These are phyloP conservation scores for Hypoxylon sp. DNA, from an alignment of 2,329 filamentous ascomycete species.

Conservation along the genomic window DNA sequence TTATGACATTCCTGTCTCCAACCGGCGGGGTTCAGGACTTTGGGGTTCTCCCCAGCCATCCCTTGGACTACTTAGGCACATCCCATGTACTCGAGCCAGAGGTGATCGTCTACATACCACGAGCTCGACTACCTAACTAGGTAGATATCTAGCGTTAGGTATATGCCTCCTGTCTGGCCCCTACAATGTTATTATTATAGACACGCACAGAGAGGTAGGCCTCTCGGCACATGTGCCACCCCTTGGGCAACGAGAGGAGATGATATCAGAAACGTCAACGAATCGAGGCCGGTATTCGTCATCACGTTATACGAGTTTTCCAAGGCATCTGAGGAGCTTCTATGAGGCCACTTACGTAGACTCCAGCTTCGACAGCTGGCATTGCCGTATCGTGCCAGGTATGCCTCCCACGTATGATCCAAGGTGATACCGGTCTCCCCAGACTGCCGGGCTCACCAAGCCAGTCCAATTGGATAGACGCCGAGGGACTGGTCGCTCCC, in stretches of 20 bases:
- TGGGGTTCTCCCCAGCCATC: constrained; percentile 23
- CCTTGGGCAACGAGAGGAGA: not conserved
- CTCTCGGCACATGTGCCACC: not conserved
- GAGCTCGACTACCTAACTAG: constrained; percentile 1
- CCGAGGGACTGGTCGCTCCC: constrained; percentile 30
- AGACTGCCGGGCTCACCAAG: constrained; percentile 27
- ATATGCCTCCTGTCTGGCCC: not conserved
- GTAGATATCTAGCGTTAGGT: not conserved
- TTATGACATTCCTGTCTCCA: constrained; percentile 30
- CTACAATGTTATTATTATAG: not conserved
- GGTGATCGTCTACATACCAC: constrained; percentile 10
- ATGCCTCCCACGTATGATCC: constrained; percentile 5
- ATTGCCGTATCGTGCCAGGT: constrained; percentile 3
- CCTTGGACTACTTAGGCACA: constrained; percentile 22
- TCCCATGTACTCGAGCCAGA: constrained; percentile 2
- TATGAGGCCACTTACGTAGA: not conserved
- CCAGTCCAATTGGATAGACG: constrained; percentile 31
- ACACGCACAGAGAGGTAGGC: not conserved
- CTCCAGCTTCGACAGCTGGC: constrained; percentile 1
- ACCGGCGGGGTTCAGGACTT: constrained; percentile 9
- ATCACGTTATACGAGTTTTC: constrained; percentile 13
- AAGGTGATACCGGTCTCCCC: constrained; percentile 25
- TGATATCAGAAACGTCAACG: not conserved
- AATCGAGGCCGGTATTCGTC: not conserved
- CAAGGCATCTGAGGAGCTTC: constrained; percentile 4